Base-by-base conservation (phyloP, 2,329 filamentous ascomycete species). In the Fusarium bactridioides region DNA sequence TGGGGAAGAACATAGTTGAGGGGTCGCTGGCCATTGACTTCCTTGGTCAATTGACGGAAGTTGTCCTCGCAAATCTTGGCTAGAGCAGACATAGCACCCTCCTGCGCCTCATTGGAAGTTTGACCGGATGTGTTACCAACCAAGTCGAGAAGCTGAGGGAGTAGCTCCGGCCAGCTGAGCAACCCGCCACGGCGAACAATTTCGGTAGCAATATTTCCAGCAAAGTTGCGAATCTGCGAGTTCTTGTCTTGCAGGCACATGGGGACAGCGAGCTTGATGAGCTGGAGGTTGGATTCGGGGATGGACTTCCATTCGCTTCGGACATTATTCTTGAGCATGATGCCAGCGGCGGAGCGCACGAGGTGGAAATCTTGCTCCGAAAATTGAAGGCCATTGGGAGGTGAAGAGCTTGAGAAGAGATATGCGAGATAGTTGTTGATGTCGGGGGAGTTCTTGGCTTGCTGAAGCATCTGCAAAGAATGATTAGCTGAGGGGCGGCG, bases 51-150 rank as follows among this genome's bases (percentile, higher is more conserved):
- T 66, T 94, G 87, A 79, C 93, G 94, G 78, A 90, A 91, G 83
- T 97, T 98, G 83, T 99, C 96, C 83, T 99, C 96, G 83, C 96
- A 99, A 69, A 99, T 95, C 86, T 98, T 98, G 80, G 92, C 86
- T 82, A 99, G 86, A 53, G 96, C 95, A 54, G 93, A 90, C 93
- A 98, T 97, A 75, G 94, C 95, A 69, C 95, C 95, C 81, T 99
- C 95, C 79, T 98, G 94, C 18, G 92, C 91, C 78, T 93, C 89
- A 47, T 88, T 84, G 11, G 93, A 85, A 27, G 91, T 85, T 70
- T 92, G 90, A 44, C 93, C 92, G 50, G 85, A 86, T 62, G 90
- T 84, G 81, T 97, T 97, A 73, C 89, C 88, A 69, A 97, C 89
- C 81, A 97, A 87, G 61, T 90, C 87, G 73, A 98, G 83, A 25